Percentiles rank a stretch among this genome's conserved stretches.
Conservation (phyloP, 2,329 filamentous ascomycete genomes). For the Calonectria henricotiae region DNA sequence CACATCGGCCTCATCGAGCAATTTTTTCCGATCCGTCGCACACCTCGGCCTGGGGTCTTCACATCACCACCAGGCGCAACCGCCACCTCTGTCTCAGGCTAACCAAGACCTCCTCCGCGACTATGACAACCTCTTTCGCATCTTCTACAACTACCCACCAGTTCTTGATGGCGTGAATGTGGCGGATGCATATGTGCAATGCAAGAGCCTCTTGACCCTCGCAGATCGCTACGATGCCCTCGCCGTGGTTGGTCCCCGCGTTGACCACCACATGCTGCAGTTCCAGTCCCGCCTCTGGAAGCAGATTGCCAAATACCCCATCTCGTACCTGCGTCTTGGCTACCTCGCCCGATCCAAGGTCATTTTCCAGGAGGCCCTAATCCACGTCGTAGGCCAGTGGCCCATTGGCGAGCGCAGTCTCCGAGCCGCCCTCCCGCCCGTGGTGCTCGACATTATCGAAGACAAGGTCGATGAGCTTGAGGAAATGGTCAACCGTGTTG, state of each 20-base stretch:
- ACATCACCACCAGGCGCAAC: conserved; percentile 61
- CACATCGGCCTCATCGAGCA: conserved; percentile 62
- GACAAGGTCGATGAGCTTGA: conserved; percentile 95
- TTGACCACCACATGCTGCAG: conserved; percentile 94
- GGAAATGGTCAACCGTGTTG: conserved; percentile 84
- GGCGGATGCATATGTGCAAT: conserved; percentile 92
- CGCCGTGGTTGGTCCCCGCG: conserved; percentile 87
- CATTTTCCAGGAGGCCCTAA: conserved; percentile 89
- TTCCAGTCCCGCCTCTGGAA: conserved; percentile 95
- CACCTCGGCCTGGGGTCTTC: conserved; percentile 75
- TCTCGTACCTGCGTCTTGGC: conserved; percentile 91
- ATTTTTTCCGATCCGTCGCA: conserved; percentile 90
- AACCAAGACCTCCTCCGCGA: conserved; percentile 87
- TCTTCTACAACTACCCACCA: conserved; percentile 95
- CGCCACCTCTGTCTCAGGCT: conserved; percentile 68
- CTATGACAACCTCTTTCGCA: conserved; percentile 95
- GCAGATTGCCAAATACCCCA: conserved; percentile 96
- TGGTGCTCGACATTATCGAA: conserved; percentile 90
- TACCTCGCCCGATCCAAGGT: conserved; percentile 88
- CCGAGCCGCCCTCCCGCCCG: conserved; percentile 79
- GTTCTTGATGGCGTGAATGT: conserved; percentile 89
- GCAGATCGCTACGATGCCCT: conserved; percentile 97
- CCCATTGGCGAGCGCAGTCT: conserved; percentile 85
- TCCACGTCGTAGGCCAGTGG: conserved; percentile 97
- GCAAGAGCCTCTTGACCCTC: conserved; percentile 88